phyloP scores from a whole-genome alignment of 75 land plant genomes.

The Cryptomeria japonica region DNA sequence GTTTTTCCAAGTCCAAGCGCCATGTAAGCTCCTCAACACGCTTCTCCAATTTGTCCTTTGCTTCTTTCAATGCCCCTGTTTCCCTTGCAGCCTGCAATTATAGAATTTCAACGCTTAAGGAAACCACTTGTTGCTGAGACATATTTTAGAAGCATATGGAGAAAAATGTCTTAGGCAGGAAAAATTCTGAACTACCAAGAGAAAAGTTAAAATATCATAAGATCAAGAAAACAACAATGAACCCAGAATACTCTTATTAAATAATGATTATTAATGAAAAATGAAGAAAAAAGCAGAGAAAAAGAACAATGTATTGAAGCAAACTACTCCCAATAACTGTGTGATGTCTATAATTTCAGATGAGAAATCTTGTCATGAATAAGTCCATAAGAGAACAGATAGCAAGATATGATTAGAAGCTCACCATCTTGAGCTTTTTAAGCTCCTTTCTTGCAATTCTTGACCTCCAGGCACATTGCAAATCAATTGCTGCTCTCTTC shows the following conservation, averaged over 20 bases:
- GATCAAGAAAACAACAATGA: background rate
- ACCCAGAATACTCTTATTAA: background rate
- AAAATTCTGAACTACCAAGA: background rate
- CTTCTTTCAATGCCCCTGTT: conserved; percentile 93
- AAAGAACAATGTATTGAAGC: background rate
- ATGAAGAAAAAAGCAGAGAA: background rate
- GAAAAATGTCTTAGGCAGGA: background rate
- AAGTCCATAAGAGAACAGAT: background rate
- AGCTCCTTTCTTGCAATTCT: conserved; percentile 76
- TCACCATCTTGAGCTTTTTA: conserved; percentile 79
- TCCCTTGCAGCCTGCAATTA: conserved; percentile 83
- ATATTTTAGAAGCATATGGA: conserved; percentile 1
- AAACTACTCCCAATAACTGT: background rate
- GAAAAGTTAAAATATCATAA: background rate
- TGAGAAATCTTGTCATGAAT: background rate
- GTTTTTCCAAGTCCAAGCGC: conserved; percentile 89
- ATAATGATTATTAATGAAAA: background rate
- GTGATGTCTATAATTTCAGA: background rate
- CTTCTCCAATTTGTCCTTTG: conserved; percentile 94
- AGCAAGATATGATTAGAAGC: conserved; percentile 1
- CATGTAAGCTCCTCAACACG: conserved; percentile 94
- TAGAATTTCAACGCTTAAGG: background rate
- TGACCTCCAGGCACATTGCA: conserved; percentile 89
- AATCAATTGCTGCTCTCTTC: conserved; percentile 53
- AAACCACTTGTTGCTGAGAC: background rate